Evolutionary conservation across 768 basidiomycete genomes (phyloP).

Genomic region (button mushroom (Agaricus bisporus)): DNA sequence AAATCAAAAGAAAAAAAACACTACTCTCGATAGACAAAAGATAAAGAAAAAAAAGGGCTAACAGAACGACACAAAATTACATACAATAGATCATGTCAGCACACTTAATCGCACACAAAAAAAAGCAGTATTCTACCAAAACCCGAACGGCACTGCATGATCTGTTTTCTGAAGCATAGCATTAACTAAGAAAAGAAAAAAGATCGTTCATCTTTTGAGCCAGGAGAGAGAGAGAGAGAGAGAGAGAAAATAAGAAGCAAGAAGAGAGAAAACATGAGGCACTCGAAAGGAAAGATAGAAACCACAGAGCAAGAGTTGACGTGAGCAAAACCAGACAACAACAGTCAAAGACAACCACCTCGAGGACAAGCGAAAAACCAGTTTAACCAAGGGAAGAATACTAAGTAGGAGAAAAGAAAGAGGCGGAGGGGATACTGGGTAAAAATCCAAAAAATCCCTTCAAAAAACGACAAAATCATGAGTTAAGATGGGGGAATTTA

Average conservation of each 20-base stretch:
- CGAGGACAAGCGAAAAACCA: conserved; percentile 2
- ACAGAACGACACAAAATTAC: conserved; percentile 11
- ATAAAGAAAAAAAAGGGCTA: conserved; percentile 2
- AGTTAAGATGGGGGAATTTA: not conserved
- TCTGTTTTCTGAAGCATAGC: not conserved
- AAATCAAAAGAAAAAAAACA: conserved; percentile 16
- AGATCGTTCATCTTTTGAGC: not conserved
- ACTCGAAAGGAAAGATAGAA: not conserved
- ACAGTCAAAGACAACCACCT: not conserved
- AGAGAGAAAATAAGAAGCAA: not conserved
- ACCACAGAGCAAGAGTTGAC: not conserved
- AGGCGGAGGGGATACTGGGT: not conserved
- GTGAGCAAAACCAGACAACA: not conserved
- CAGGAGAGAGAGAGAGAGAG: not conserved
- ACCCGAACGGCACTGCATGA: not conserved
- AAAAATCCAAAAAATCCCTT: not conserved
- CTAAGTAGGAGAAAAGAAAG: not conserved
- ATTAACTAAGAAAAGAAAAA: not conserved
- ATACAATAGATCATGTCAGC: conserved; percentile 15
- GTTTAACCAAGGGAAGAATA: not conserved
- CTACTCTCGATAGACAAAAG: conserved; percentile 12
- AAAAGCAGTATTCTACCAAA: conserved; percentile 12
- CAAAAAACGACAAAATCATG: not conserved
- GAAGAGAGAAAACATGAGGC: not conserved
- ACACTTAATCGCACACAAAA: conserved; percentile 25